Evolutionary conservation across 345 rosid genomes (phyloP).

Genomic region (Isatis tinctoria): DNA sequence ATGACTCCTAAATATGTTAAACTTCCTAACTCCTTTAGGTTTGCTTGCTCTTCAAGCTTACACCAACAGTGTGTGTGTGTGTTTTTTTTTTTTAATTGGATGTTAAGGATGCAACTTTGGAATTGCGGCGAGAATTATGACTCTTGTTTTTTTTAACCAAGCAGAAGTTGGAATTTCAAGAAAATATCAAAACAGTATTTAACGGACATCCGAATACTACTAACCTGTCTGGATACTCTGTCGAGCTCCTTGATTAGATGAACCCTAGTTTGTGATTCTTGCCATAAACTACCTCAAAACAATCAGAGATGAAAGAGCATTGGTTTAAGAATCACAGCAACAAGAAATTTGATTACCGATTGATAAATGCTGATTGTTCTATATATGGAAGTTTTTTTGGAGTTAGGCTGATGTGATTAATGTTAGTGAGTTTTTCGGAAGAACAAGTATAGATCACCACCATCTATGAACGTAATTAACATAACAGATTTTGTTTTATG

Average conservation of each 20-base stretch:
- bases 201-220: conserved; percentile 5
- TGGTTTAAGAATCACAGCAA: no score
- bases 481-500: neutral
- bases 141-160: no score
- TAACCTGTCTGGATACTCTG: conserved; percentile 67
- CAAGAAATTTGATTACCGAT: no score
- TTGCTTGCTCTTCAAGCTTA: no score
- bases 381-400: neutral
- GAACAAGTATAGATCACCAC: neutral
- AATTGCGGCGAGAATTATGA: neutral
- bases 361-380: neutral
- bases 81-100: neutral
- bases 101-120: neutral
- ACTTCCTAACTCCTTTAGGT: no score
- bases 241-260: conserved; percentile 71
- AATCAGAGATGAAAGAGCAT: neutral
- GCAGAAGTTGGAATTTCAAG: no score
- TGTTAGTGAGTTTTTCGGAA: neutral
- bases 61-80: no score
- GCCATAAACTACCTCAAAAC: conserved; percentile 61
- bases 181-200: no score
- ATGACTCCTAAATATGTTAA: no score
- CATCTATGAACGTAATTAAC: neutral
- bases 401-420: neutral
- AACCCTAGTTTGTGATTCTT: conserved; percentile 80